Percentiles rank a stretch among this genome's conserved stretches.
Conservation (phyloP, 805 yeast genomes). For the Ogataea nitratoaversa region DNA sequence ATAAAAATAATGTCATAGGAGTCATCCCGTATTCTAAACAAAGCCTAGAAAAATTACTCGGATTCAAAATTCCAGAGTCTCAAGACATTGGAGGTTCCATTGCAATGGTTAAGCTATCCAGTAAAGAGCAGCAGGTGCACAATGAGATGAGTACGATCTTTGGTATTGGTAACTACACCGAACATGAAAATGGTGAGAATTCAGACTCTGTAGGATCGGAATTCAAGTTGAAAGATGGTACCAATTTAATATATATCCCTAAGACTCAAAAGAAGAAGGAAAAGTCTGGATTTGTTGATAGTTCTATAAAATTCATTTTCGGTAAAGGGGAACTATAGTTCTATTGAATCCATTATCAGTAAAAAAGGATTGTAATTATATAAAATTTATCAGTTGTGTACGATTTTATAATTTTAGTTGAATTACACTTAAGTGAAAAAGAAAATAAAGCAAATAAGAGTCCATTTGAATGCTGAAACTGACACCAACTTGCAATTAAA, state of each 20-base stretch:
- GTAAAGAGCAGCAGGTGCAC: slow-evolving; percentile 8
- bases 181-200: slow-evolving; percentile 8
- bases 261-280: slow-evolving; percentile 13
- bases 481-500: too few species aligned
- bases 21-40: slow-evolving; percentile 65
- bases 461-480: too few species aligned
- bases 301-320: slow-evolving; percentile 15
- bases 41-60: slow-evolving; percentile 55
- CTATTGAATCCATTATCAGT: too few species aligned
- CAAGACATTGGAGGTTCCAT: slow-evolving; percentile 47
- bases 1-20: slow-evolving; percentile 53
- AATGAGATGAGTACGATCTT: slow-evolving; percentile 13
- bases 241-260: slow-evolving; percentile 32
- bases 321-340: slow-evolving; percentile 22
- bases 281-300: slow-evolving; percentile 10
- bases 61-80: slow-evolving; percentile 35
- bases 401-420: too few species aligned
- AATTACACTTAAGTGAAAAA: too few species aligned
- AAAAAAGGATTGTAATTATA: too few species aligned
- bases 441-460: not conserved
- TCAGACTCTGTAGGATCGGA: slow-evolving; percentile 14
- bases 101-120: slow-evolving; percentile 12
- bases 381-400: too few species aligned
- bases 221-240: slow-evolving; percentile 38
- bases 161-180: slow-evolving; percentile 2